phyloP scores from a whole-genome alignment of 2,329 filamentous ascomycete species.

The Penicillium sp. region DNA sequence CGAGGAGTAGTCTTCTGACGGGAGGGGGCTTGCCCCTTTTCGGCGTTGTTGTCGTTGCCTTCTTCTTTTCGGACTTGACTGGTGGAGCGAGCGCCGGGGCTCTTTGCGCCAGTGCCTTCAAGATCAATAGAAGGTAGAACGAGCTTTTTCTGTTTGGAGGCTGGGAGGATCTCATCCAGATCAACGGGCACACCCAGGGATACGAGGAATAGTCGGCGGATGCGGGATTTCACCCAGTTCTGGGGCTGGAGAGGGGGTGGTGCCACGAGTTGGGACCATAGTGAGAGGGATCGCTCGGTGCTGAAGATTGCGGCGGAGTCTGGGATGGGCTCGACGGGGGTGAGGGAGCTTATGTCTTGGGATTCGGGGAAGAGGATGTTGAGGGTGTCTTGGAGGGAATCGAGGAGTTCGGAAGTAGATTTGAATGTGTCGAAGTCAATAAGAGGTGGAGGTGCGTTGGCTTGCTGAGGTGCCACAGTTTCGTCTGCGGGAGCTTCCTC shows the following conservation, averaged over 20 bases:
- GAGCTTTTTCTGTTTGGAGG: constrained; percentile 97
- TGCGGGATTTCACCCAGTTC: constrained; percentile 96
- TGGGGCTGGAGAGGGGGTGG: constrained; percentile 92
- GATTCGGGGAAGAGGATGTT: constrained; percentile 47
- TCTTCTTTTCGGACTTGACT: constrained; percentile 35
- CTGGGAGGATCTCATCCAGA: constrained; percentile 93
- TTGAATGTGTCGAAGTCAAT: constrained; percentile 57
- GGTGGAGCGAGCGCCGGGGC: constrained; percentile 54
- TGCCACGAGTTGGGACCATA: constrained; percentile 95
- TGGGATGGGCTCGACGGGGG: constrained; percentile 42
- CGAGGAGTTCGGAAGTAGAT: constrained; percentile 39
- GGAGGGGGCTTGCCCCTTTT: constrained; percentile 29
- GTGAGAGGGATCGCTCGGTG: constrained; percentile 79
- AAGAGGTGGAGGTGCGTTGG: constrained; percentile 39
- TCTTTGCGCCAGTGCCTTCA: constrained; percentile 55
- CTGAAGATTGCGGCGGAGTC: constrained; percentile 65
- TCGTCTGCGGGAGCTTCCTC: constrained; percentile 26
- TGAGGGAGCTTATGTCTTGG: constrained; percentile 36
- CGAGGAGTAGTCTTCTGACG: constrained; percentile 34
- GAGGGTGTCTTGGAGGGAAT: constrained; percentile 41
- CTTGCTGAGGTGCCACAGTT: constrained; percentile 22
- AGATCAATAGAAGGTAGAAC: constrained; percentile 77
- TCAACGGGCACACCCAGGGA: constrained; percentile 95
- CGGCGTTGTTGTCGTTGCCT: constrained; percentile 23
- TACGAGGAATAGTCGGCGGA: constrained; percentile 90